Evolutionary conservation across 1,284 basidiomycete species (phyloP).

Genomic region (Cryptococcus jaspeensis): DNA sequence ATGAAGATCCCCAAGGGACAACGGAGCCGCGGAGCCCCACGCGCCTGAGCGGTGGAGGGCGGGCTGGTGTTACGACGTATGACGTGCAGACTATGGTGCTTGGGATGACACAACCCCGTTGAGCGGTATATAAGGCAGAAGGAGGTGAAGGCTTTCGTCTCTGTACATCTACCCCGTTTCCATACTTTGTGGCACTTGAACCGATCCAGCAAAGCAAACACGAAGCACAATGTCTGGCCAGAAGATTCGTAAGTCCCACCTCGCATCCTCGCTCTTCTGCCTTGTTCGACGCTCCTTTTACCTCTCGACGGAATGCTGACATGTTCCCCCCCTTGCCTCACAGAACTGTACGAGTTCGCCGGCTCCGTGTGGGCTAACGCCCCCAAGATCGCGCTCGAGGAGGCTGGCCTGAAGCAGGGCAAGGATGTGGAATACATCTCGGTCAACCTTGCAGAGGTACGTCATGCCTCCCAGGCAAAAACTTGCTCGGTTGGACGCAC

Average conservation of each 20-base stretch:
- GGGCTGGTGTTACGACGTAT: too few relatives aligned
- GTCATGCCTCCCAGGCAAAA: neutral
- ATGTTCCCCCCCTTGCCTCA: neutral
- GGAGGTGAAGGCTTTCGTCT: too few relatives aligned
- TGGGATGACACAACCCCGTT: too few relatives aligned
- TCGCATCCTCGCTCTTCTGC: neutral
- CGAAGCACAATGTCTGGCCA: conserved; percentile 7
- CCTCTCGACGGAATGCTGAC: too few relatives aligned
- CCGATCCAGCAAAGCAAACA: neutral
- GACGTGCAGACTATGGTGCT: too few relatives aligned
- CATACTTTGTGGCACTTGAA: too few relatives aligned
- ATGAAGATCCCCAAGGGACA: too few relatives aligned
- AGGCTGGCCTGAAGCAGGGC: conserved; percentile 35
- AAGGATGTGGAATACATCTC: conserved; percentile 32
- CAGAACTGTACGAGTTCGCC: conserved; percentile 43
- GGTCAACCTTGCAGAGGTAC: conserved; percentile 41
- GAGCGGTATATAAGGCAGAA: too few relatives aligned
- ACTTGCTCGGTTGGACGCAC: too few relatives aligned
- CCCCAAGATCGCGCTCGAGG: conserved; percentile 43
- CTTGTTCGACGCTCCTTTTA: neutral
- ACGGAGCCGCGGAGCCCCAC: too few relatives aligned
- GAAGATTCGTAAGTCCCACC: conserved; percentile 11
- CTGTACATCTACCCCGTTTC: too few relatives aligned
- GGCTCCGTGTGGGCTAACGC: conserved; percentile 45
- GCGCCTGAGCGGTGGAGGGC: too few relatives aligned